Conservation (phyloP, 139 green algal species). For the Trebouxia sp. region DNA sequence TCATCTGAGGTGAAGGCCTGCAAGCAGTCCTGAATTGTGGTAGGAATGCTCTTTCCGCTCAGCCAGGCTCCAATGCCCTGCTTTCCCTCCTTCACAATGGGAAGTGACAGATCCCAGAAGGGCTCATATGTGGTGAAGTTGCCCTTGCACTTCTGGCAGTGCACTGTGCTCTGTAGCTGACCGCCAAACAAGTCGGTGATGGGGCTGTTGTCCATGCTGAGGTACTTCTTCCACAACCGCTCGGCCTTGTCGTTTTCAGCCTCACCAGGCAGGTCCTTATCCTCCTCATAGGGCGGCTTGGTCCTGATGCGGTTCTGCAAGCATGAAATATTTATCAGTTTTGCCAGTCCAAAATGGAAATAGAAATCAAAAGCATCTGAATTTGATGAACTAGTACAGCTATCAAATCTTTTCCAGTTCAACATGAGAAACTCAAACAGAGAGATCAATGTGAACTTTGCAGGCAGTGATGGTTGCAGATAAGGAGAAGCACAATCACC, state of each 20-base stretch:
- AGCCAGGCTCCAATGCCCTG: slow-evolving; percentile 36
- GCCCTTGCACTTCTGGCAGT: slow-evolving; percentile 51
- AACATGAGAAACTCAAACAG: too few relatives aligned
- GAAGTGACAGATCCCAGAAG: slow-evolving; percentile 63
- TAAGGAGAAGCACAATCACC: too few relatives aligned
- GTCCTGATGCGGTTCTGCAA: slow-evolving; percentile 37
- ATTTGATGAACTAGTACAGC: too few relatives aligned
- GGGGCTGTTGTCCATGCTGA: slow-evolving; percentile 32
- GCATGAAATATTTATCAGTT: background rate
- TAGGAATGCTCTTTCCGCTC: slow-evolving; percentile 29
- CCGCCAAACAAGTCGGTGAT: slow-evolving; percentile 60
- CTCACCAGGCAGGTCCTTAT: slow-evolving; percentile 29
- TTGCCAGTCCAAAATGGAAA: too few relatives aligned
- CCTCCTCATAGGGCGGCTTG: slow-evolving; percentile 28
- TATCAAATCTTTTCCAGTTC: too few relatives aligned
- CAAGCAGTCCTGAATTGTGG: slow-evolving; percentile 59
- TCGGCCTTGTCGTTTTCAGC: slow-evolving; percentile 53
- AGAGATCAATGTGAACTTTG: too few relatives aligned
- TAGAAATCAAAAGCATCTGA: too few relatives aligned
- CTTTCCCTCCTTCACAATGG: slow-evolving; percentile 42
- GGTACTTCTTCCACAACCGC: slow-evolving; percentile 42
- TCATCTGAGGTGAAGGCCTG: slow-evolving; percentile 56
- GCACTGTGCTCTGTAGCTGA: slow-evolving; percentile 60
- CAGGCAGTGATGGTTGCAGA: too few relatives aligned
- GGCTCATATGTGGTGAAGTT: slow-evolving; percentile 60